A percentile compares a stretch with the other conserved stretches of the same genome.
phyloP scores from a whole-genome alignment of 2,329 filamentous ascomycete genomes.

The Alternaria triticimaculans region DNA sequence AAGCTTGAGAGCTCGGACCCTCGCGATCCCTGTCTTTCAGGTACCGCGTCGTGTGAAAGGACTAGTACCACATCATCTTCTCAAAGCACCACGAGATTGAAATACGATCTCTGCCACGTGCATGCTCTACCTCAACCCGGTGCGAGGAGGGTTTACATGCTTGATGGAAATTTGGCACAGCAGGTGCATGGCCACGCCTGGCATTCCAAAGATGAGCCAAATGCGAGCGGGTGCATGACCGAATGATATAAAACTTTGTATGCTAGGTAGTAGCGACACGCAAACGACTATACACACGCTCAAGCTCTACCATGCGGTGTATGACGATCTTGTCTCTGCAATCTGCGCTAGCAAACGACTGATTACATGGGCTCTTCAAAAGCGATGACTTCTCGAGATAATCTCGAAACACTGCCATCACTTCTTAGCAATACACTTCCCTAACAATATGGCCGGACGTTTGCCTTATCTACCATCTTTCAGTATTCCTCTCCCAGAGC shows the following conservation, averaged over 20 bases:
- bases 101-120: background rate
- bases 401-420: too few relatives aligned
- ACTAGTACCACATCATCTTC: background rate
- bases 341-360: constrained; percentile 7
- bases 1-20: constrained; percentile 21
- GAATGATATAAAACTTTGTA: background rate
- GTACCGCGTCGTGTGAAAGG: constrained; percentile 9
- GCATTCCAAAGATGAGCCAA: background rate
- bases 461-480: too few relatives aligned
- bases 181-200: background rate
- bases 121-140: background rate
- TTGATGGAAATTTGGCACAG: background rate
- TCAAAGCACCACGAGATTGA: background rate
- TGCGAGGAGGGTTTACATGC: background rate
- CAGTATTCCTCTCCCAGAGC: too few relatives aligned
- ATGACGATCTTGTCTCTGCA: background rate
- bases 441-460: too few relatives aligned
- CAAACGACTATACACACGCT: constrained; percentile 14
- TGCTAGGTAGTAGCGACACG: background rate
- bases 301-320: background rate
- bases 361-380: background rate
- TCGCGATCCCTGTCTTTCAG: constrained; percentile 19
- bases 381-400: too few relatives aligned
- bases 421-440: too few relatives aligned
- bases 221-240: background rate